Evolutionary conservation across 306 rosid species (phyloP), one percentile per base, ranked within the genome.

Genomic region (Clitoria ternatea): DNA sequence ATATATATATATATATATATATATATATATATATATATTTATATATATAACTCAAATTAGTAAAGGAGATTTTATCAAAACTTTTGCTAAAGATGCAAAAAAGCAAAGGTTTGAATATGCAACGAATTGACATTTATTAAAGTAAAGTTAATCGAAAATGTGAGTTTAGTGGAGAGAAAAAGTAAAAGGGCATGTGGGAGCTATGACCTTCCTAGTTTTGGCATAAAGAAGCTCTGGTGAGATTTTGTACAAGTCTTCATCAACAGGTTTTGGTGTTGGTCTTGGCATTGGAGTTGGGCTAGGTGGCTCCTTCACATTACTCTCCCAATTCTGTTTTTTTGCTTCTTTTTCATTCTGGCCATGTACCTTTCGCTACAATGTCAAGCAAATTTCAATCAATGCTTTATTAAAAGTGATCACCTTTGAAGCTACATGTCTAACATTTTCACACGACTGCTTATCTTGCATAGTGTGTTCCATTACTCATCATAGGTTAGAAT

Each of bases 241-340:
- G 29, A 90, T 87, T 70, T 81, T 88, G 72, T 93, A 93, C 68
- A 93, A 78, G 45, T 93, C 96, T 47, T 88, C 96, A 26, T 93
- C 94, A 10, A 93, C 89, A 0, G 97, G 94, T 43, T 90, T 93
- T 1, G 92, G 90, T 19, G 81, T 79, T 40, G 85, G 81, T 74
- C 81, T 81, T 49, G 70, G 63, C 54, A 71, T 27, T n/a, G 79
- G 61, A 19, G 61, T 72, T 37, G 87, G 83, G 68, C 80, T 67
- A 0, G 62, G 52, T 35, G 81, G 74, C 32, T 85, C 77, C 10
- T 30, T 63, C 30, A 56, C 83, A 45, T 77, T 64, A 7, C 23
- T 64, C 11, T 64, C 80, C 96, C 92, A 84, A 7, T 55, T 72
- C 37, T 84, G 81, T 66, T 81, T 84, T 61, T 87, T 92, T 11